Evolutionary conservation across 805 yeast species (phyloP).

Genomic region (Cyberlindnera mississippiensis): DNA sequence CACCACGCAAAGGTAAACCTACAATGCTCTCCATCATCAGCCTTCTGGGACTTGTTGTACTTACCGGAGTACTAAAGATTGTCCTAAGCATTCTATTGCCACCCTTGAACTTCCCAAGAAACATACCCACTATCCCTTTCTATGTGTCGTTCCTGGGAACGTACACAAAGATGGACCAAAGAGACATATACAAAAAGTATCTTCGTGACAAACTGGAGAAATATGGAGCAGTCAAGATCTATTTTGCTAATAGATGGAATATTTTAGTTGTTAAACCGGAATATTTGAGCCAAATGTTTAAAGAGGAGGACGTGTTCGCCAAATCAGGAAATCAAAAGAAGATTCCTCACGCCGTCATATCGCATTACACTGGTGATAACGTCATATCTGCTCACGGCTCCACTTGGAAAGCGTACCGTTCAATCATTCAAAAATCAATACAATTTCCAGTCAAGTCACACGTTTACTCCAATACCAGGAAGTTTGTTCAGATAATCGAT

Average conservation of each 20-base stretch:
- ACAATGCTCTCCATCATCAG: not conserved
- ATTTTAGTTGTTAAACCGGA: slow-evolving; percentile 48
- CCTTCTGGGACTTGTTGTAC: not conserved
- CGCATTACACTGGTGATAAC: slow-evolving; percentile 57
- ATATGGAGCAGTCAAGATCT: slow-evolving; percentile 55
- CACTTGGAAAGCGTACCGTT: slow-evolving; percentile 47
- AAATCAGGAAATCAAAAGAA: slow-evolving; percentile 60
- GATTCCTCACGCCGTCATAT: slow-evolving; percentile 50
- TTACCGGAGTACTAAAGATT: not conserved
- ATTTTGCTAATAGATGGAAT: slow-evolving; percentile 61
- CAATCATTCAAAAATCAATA: slow-evolving; percentile 41
- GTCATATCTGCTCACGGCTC: slow-evolving; percentile 55
- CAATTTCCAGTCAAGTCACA: slow-evolving; percentile 44
- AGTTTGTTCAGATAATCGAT: slow-evolving; percentile 30
- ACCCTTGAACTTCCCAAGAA: slow-evolving; percentile 47
- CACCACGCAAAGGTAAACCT: no score
- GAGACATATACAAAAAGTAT: slow-evolving; percentile 40
- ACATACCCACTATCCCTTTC: slow-evolving; percentile 60
- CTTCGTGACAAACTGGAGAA: slow-evolving; percentile 42
- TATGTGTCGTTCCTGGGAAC: slow-evolving; percentile 49
- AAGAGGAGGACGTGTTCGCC: slow-evolving; percentile 46
- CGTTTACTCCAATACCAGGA: slow-evolving; percentile 35
- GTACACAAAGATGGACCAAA: slow-evolving; percentile 43
- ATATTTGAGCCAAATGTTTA: slow-evolving; percentile 41
- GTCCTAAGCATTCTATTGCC: slow-evolving; percentile 31